These are phyloP conservation scores for Ilyonectria mors-panacis DNA, from an alignment of 2,329 filamentous ascomycete species.

Conservation along the genomic window DNA sequence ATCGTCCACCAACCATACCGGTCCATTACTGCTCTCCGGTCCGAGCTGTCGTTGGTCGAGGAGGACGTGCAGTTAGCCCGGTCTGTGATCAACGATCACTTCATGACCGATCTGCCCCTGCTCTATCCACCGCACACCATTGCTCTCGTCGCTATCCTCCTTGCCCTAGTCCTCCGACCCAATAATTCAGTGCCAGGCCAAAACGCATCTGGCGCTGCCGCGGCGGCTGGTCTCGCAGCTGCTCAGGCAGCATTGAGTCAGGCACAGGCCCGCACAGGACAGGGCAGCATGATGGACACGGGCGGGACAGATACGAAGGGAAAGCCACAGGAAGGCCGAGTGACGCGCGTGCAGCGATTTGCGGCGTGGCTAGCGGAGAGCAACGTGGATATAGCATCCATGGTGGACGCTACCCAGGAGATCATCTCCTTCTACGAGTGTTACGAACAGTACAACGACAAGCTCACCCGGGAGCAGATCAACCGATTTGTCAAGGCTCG, in stretches of 20 bases:
- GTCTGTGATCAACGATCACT: conserved; percentile 92
- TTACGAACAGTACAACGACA: conserved; percentile 73
- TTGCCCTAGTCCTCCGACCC: conserved; percentile 86
- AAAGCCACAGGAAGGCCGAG: conserved; percentile 67
- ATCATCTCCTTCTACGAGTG: conserved; percentile 90
- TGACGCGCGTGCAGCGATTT: conserved; percentile 76
- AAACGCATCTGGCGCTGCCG: conserved; percentile 47
- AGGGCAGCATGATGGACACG: conserved; percentile 38
- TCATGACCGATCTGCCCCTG: conserved; percentile 91
- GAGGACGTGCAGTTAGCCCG: conserved; percentile 86
- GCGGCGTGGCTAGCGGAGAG: conserved; percentile 89
- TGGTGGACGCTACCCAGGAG: conserved; percentile 93
- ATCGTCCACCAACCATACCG: conserved; percentile 94
- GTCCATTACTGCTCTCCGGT: conserved; percentile 79
- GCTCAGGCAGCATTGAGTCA: conserved; percentile 66
- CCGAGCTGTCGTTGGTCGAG: conserved; percentile 78
- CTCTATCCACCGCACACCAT: conserved; percentile 89
- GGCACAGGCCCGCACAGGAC: conserved; percentile 55
- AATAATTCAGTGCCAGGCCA: conserved; percentile 51
- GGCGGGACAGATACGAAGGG: conserved; percentile 57
- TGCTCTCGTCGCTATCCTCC: conserved; percentile 87
- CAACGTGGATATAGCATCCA: conserved; percentile 84
- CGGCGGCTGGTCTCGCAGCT: conserved; percentile 63
- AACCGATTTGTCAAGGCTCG: conserved; percentile 72
- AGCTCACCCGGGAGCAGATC: conserved; percentile 70